Evolutionary conservation across 352 stramenopile species (phyloP).

Genomic region (Pythium insidiosum): DNA sequence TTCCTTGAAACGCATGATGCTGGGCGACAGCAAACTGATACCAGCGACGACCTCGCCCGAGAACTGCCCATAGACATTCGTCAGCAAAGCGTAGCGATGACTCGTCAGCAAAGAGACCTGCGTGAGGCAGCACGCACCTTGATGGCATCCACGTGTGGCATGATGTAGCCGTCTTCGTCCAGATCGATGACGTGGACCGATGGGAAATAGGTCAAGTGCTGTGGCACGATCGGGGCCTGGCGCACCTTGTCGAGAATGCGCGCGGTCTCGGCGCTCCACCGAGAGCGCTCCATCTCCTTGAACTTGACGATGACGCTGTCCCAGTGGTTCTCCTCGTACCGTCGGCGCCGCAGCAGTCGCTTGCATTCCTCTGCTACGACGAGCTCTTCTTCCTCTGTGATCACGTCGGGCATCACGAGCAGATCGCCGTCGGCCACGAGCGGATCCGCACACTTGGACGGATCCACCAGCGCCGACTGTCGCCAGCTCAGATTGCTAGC

Average conservation of each 20-base stretch:
- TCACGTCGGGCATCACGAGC: slow-evolving; percentile 53
- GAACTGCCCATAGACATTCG: slow-evolving; percentile 30
- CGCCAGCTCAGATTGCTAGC: too few species aligned
- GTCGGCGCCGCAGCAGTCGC: slow-evolving; percentile 50
- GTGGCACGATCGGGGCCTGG: slow-evolving; percentile 43
- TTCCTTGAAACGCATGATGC: slow-evolving; percentile 83
- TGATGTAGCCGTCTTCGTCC: slow-evolving; percentile 76
- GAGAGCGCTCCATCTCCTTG: slow-evolving; percentile 83
- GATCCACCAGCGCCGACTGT: slow-evolving; percentile 28
- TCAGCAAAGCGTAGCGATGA: too few species aligned
- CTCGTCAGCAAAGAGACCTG: too few species aligned
- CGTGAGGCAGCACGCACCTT: slow-evolving; percentile 28
- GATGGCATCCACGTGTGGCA: slow-evolving; percentile 79
- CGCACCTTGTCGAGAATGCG: slow-evolving; percentile 61
- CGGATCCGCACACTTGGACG: slow-evolving; percentile 41
- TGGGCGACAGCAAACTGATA: slow-evolving; percentile 65
- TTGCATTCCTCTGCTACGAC: slow-evolving; percentile 67
- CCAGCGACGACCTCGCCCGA: slow-evolving; percentile 71
- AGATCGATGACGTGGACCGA: slow-evolving; percentile 80
- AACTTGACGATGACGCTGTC: slow-evolving; percentile 85
- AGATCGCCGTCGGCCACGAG: slow-evolving; percentile 54
- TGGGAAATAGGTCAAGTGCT: slow-evolving; percentile 59
- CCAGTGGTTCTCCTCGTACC: slow-evolving; percentile 79
- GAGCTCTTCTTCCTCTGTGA: slow-evolving; percentile 66
- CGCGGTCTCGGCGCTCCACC: slow-evolving; percentile 65